Evolutionary conservation across 2,329 filamentous ascomycete species (phyloP).

Genomic region (Trichothecium roseum): DNA sequence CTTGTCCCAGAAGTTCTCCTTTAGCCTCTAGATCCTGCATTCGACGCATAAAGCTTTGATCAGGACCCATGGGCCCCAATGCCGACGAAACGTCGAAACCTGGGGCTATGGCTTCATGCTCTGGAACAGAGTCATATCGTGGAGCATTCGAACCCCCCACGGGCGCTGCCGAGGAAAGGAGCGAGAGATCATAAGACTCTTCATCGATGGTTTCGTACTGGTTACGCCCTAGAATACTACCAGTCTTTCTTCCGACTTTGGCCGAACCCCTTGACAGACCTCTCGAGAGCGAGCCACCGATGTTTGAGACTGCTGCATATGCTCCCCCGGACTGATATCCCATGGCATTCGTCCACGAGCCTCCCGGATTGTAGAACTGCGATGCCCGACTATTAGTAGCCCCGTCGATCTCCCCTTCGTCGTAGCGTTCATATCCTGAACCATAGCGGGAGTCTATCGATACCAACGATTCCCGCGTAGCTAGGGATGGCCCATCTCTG

Average conservation of each 20-base stretch:
- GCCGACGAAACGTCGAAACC: conserved; percentile 36
- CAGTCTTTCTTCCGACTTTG: background rate
- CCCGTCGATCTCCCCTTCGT: background rate
- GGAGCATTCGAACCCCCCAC: conserved; percentile 18
- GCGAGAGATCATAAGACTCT: conserved; percentile 31
- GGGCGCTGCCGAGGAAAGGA: conserved; percentile 29
- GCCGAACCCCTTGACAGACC: background rate
- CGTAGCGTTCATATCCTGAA: conserved; percentile 5
- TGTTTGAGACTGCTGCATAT: conserved; percentile 15
- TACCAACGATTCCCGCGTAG: conserved; percentile 26
- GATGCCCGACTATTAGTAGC: background rate
- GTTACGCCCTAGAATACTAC: background rate
- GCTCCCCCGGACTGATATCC: conserved; percentile 6
- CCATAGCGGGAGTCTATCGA: conserved; percentile 24
- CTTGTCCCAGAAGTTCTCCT: conserved; percentile 42
- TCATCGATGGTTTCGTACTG: conserved; percentile 21
- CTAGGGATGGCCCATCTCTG: conserved; percentile 13
- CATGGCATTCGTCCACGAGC: conserved; percentile 1
- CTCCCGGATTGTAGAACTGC: background rate
- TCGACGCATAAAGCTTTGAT: conserved; percentile 31
- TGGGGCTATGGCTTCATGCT: conserved; percentile 14
- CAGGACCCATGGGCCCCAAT: conserved; percentile 33
- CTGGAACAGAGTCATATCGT: conserved; percentile 19
- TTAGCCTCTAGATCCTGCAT: conserved; percentile 42
- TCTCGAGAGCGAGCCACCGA: background rate